Evolutionary conservation across 139 green algal species (phyloP), one percentile per base, ranked within the genome.

Genomic region (Picochlorum sp.): DNA sequence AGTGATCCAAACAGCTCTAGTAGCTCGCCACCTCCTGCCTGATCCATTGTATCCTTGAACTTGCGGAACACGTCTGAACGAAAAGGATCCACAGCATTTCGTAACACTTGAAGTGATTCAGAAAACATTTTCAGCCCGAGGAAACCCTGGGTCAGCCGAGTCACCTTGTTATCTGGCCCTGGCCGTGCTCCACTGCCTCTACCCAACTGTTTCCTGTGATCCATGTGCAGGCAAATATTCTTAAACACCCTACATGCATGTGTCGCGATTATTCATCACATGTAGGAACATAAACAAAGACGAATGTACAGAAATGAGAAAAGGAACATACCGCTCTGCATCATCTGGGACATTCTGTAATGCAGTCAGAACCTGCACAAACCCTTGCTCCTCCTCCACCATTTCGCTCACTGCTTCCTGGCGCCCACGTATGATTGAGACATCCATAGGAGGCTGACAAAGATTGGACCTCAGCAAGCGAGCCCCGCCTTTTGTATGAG

Each of bases 381-480:
- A 38, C 56, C 85, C 8, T 1, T 74, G 65, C 8, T 47, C 49
- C 3, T 75, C 38, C 13, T 13, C 26, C 50, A 78, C 1, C 20
- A 86, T 69, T 70, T 88, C 84, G 20, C 70, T 66, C 4, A 90
- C 54, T 4, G 52, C 51, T 23, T 88, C 72, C 20, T 73, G 65
- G 10, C 89, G 76, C 68, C 81, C 52, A 20, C 85, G 74, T 4
- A 97, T 69, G 0, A 86, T 92, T 14, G 54, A 24, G 3, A 90
- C 47, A 50, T 92, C 80, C 2, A 75, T 85, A 23, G 95, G 77
- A 2, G 90, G 90, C 72, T 97, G 90, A 58, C 96, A 76, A 57
- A 97, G 73, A 69, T 81, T 91, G 37, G 83, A 70, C 3, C 83
- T 72, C 62, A 97, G 80, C 61, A 97, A 67, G 15, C 74, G 60